These are phyloP conservation scores for Cutaneotrichosporon arboriforme DNA, from an alignment of 1,284 basidiomycete genomes.

Conservation along the genomic window DNA sequence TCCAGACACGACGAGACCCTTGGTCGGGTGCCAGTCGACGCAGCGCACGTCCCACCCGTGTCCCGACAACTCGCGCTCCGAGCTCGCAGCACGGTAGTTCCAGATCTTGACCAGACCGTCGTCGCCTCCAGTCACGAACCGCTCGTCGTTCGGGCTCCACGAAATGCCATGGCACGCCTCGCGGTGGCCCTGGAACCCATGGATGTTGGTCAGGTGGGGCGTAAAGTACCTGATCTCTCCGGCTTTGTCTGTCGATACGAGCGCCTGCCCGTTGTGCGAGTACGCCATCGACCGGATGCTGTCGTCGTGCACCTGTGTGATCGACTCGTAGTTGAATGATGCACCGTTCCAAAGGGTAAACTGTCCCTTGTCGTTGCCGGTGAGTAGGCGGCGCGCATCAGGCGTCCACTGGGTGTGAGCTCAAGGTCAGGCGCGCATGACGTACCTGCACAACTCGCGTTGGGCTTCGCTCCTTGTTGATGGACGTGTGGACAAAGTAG, in stretches of 20 bases:
- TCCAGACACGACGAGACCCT: slow-evolving; percentile 87
- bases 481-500: slow-evolving; percentile 94
- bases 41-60: slow-evolving; percentile 99
- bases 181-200: slow-evolving; percentile 82
- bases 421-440: slow-evolving; percentile 16
- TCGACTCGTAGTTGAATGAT: slow-evolving; percentile 99
- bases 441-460: slow-evolving; percentile 87
- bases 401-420: slow-evolving; percentile 74
- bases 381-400: slow-evolving; percentile 83
- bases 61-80: slow-evolving; percentile 76
- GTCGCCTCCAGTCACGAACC: slow-evolving; percentile 91
- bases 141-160: slow-evolving; percentile 83
- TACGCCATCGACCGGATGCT: slow-evolving; percentile 86
- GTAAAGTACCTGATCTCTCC: slow-evolving; percentile 99
- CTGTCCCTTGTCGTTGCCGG: slow-evolving; percentile 93
- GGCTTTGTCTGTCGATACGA: slow-evolving; percentile 86
- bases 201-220: slow-evolving; percentile 96
- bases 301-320: slow-evolving; percentile 93
- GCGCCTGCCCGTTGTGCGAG: slow-evolving; percentile 82
- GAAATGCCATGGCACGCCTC: slow-evolving; percentile 85
- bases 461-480: slow-evolving; percentile 95
- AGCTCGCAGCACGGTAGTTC: slow-evolving; percentile 85
- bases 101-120: slow-evolving; percentile 91
- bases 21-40: slow-evolving; percentile 96
- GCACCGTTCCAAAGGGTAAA: slow-evolving; percentile 99